These are phyloP conservation scores for Inga laurina DNA, from an alignment of 306 rosid genomes.

Conservation along the genomic window DNA sequence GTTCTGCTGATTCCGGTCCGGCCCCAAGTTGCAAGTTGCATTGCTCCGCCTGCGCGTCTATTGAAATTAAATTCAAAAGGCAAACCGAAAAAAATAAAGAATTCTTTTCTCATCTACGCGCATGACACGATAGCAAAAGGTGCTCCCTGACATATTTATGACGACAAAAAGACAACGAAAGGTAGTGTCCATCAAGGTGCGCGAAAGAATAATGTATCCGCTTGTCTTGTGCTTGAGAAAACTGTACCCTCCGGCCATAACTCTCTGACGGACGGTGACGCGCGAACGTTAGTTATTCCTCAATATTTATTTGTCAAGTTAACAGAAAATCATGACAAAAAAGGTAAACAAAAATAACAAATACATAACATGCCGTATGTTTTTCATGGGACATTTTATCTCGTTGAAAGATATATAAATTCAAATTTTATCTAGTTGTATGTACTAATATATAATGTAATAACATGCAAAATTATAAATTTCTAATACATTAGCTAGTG, in stretches of 20 bases:
- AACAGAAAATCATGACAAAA: no score
- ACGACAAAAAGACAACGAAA: not conserved
- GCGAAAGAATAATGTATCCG: not conserved
- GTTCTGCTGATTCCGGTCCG: not conserved
- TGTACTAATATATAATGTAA: not conserved
- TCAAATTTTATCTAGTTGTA: no score
- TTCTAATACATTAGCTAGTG: no score
- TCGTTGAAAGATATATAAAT: no score
- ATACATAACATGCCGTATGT: no score
- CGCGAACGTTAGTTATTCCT: not conserved
- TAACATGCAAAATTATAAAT: no score
- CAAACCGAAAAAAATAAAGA: not conserved
- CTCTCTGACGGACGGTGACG: not conserved
- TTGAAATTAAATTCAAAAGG: not conserved
- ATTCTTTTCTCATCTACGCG: not conserved
- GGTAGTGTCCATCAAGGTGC: not conserved
- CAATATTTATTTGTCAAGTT: not conserved
- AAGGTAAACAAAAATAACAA: no score
- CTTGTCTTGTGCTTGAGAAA: not conserved
- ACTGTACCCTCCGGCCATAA: no score
- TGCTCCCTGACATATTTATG: not conserved
- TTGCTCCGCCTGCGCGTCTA: not conserved
- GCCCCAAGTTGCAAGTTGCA: not conserved
- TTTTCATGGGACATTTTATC: no score
- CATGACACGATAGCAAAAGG: not conserved